Base-by-base conservation (phyloP, 495 filamentous ascomycete genomes). In the Diplogelasinospora grovesii region DNA sequence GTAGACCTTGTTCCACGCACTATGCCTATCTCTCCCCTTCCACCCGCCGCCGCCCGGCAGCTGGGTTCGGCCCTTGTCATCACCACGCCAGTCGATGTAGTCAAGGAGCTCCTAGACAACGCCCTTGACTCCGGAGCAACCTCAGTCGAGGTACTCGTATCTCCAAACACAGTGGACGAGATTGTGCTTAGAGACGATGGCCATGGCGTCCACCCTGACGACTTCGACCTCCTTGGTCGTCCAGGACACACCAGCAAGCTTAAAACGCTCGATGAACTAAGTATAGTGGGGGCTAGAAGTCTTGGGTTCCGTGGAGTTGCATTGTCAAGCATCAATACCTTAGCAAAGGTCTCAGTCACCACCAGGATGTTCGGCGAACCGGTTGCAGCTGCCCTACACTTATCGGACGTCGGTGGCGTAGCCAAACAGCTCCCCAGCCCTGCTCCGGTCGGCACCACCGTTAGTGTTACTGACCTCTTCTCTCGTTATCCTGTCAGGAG, bases 91-190 rank as follows among this genome's bases (percentile, higher is more conserved):
- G 71, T 71, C 38, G 78, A 79, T 5, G 67, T 95, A 11, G 75
- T 93, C 37, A 98, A 98, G 58, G 92, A 98, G 54, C 75, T 97
- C 8, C 53, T 98, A 22, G 92, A 98, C 44, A 98, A 98, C 58
- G 78, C 86, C 14, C 69, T 97, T 7, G 92, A 97, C 59, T 85
- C 90, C 3, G 72, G 73, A 18, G 84, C 90, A 4, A 79, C 82
- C 2, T 77, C 77, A 0, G 69, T 97, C 25, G 71, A 77, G 21
- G 65, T 97, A 22, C 71, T 89, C 41, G 68, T 95, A 20, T 83
- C 86, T 2, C 50, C 67, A 18, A 89, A 96, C 47, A 78, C 83
- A 0, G 56, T 96, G 9, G 85, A 90, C 56, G 68, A 75, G n/a
- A 81, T 98, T 32, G 85, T 90, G 48, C 80, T 96, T 39, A 82